These are phyloP conservation scores for Craterostigma plantagineum DNA, from an alignment of 257 asterid genomes.

Conservation along the genomic window DNA sequence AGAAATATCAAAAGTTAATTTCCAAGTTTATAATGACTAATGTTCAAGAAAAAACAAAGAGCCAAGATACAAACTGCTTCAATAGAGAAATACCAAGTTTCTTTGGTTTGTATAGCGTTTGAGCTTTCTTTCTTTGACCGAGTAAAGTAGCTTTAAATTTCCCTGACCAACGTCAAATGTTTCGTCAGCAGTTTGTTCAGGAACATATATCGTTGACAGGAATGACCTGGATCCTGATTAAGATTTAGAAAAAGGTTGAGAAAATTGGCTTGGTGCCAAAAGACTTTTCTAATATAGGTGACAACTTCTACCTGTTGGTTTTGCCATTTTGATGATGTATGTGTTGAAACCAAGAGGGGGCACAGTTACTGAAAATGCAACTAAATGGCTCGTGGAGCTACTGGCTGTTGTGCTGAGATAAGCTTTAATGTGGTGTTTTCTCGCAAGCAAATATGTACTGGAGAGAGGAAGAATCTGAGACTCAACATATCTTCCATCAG, in stretches of 20 bases:
- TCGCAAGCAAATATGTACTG: constrained; percentile 22
- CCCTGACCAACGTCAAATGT: constrained; percentile 66
- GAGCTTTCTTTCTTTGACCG: constrained; percentile 37
- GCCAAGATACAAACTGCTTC: constrained; percentile 1
- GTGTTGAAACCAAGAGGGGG: constrained; percentile 87
- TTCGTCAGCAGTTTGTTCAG: constrained; percentile 17
- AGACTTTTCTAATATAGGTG: constrained; percentile 2
- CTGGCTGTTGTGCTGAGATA: constrained; percentile 30
- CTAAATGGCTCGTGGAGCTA: constrained; percentile 35
- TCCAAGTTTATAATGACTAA: no score
- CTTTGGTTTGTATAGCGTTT: constrained; percentile 27
- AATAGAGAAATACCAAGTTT: constrained; percentile 24
- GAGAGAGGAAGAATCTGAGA: constrained; percentile 55
- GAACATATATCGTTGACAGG: constrained; percentile 21
- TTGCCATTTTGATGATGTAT: constrained; percentile 27
- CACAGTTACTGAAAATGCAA: constrained; percentile 45
- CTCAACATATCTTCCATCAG: constrained; percentile 46
- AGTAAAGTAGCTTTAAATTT: constrained; percentile 44
- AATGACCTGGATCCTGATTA: constrained; percentile 20
- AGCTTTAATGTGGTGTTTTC: constrained; percentile 33
- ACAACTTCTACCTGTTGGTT: constrained; percentile 22
- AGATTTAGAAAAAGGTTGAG: constrained; percentile 2
- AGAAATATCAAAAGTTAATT: no score
- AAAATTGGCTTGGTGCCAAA: constrained; percentile 7
- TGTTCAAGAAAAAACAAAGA: no score